phyloP scores from a whole-genome alignment of 345 rosid genomes.

The Moringa oleifera region DNA sequence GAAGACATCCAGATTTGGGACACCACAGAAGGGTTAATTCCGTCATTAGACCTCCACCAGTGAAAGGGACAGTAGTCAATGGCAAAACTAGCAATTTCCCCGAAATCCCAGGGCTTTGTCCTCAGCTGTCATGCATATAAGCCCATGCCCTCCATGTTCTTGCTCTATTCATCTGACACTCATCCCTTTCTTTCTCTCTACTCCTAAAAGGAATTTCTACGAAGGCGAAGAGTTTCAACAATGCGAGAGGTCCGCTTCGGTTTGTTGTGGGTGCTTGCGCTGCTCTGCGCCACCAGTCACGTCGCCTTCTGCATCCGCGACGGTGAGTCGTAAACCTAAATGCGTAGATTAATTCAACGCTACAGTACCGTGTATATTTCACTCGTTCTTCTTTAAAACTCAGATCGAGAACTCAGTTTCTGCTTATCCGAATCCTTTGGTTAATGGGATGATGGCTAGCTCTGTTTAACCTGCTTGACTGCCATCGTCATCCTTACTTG shows the following conservation, averaged over 20 bases:
- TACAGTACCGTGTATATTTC: too few relatives aligned
- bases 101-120: conserved; percentile 17
- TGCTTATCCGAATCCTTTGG: too few relatives aligned
- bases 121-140: conserved; percentile 32
- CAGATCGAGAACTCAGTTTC: too few relatives aligned
- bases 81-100: conserved; percentile 16
- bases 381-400: too few relatives aligned
- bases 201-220: too few relatives aligned
- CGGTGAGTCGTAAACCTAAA: too few relatives aligned
- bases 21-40: background rate
- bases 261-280: conserved; percentile 30
- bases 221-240: background rate
- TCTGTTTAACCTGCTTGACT: too few relatives aligned
- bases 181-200: conserved; percentile 3
- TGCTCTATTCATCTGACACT: conserved; percentile 2
- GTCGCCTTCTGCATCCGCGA: conserved; percentile 38
- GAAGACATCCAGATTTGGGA: background rate
- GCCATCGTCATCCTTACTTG: too few relatives aligned
- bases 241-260: conserved; percentile 30
- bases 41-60: background rate
- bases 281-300: conserved; percentile 36
- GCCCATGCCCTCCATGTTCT: conserved; percentile 5
- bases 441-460: too few relatives aligned
- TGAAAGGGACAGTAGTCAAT: conserved; percentile 1
- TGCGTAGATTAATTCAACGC: too few relatives aligned